These are phyloP conservation scores for Ogataea haglerorum DNA, from an alignment of 805 yeast genomes.

Conservation along the genomic window DNA sequence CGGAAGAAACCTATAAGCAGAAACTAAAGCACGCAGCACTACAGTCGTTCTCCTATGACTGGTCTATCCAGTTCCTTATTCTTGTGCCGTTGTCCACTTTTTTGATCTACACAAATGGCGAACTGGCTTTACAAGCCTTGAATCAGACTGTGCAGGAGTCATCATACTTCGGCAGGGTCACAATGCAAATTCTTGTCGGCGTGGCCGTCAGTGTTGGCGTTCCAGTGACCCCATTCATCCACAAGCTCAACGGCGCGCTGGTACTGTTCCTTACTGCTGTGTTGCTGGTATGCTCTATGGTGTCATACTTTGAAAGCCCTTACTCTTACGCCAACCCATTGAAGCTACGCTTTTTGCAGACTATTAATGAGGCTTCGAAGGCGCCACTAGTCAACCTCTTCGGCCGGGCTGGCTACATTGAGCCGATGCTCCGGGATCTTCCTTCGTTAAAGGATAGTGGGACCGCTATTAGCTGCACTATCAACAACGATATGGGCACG, in stretches of 20 bases:
- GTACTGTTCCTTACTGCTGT: slow-evolving; percentile 41
- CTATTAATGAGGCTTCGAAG: slow-evolving; percentile 38
- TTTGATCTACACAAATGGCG: slow-evolving; percentile 52
- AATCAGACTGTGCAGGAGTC: slow-evolving; percentile 74
- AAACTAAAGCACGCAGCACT: slow-evolving; percentile 30
- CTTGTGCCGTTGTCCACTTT: slow-evolving; percentile 64
- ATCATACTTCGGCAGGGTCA: slow-evolving; percentile 36
- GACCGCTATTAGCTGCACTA: slow-evolving; percentile 34
- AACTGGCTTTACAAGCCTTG: slow-evolving; percentile 57
- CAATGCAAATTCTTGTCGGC: slow-evolving; percentile 35
- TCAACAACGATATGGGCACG: slow-evolving; percentile 40
- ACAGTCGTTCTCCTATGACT: slow-evolving; percentile 63
- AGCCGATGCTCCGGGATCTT: slow-evolving; percentile 49
- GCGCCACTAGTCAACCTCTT: slow-evolving; percentile 41
- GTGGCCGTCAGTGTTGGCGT: slow-evolving; percentile 38
- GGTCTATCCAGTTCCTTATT: slow-evolving; percentile 72
- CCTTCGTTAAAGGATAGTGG: slow-evolving; percentile 54
- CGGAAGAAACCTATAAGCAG: slow-evolving; percentile 25
- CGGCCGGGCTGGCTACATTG: slow-evolving; percentile 51
- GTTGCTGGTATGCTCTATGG: slow-evolving; percentile 36
- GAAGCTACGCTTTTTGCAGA: slow-evolving; percentile 68
- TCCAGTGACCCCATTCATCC: slow-evolving; percentile 66
- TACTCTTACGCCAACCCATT: slow-evolving; percentile 61
- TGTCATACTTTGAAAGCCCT: slow-evolving; percentile 47
- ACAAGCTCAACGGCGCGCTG: slow-evolving; percentile 57